A percentile compares a stretch with the other conserved stretches of the same genome.
Conservation (phyloP, 768 basidiomycete species). For the Macrolepiota dolichaula region DNA sequence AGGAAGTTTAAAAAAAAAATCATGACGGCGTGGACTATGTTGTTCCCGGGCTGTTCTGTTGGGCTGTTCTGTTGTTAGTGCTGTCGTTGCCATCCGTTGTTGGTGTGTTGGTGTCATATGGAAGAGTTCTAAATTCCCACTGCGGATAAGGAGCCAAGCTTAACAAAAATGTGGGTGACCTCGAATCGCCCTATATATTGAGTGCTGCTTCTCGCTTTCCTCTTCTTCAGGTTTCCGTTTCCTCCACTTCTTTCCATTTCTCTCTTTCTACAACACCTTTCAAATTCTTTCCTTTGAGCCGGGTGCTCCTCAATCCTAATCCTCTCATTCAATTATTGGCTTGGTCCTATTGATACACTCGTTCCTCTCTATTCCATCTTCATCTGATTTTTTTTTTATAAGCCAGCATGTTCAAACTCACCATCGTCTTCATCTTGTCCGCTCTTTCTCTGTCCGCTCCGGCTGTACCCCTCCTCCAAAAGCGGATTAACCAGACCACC, state of each 20-base stretch:
- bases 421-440: slow-evolving; percentile 26
- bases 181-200: not conserved
- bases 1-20: too few species aligned
- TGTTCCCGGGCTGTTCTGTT: too few species aligned
- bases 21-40: too few species aligned
- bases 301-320: slow-evolving; percentile 21
- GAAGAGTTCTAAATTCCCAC: not conserved
- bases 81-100: not conserved
- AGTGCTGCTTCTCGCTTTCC: not conserved
- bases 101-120: not conserved
- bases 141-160: not conserved
- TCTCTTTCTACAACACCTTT: slow-evolving; percentile 12
- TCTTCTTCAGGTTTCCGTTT: not conserved
- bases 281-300: slow-evolving; percentile 20
- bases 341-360: slow-evolving; percentile 10
- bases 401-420: slow-evolving; percentile 24
- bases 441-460: slow-evolving; percentile 26
- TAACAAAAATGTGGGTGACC: not conserved
- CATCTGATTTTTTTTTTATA: not conserved
- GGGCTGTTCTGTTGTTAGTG: not conserved
- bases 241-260: slow-evolving; percentile 6
- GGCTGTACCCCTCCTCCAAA: slow-evolving; percentile 32
- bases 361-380: slow-evolving; percentile 13
- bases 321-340: slow-evolving; percentile 2
- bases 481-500: slow-evolving; percentile 49